Percentiles rank a stretch among this genome's conserved stretches.
phyloP scores from a whole-genome alignment of 140 eudicot genomes.

The Stevia rebaudiana region DNA sequence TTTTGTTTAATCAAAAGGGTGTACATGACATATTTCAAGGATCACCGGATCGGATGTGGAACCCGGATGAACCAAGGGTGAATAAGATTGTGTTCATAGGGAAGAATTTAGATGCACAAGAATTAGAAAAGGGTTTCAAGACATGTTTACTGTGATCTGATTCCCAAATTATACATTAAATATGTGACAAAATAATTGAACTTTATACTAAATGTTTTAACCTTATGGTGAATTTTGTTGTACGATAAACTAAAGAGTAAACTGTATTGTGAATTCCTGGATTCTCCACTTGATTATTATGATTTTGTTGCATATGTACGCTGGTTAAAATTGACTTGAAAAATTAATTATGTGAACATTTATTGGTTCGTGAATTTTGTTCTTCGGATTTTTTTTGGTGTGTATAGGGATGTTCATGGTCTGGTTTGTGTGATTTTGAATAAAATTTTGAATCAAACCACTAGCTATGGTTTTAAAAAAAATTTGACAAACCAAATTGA shows the following conservation, averaged over 20 bases:
- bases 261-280: not conserved
- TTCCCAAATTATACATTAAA: conserved; percentile 12
- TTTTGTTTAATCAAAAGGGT: conserved; percentile 45
- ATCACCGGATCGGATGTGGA: conserved; percentile 88
- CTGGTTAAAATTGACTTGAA: not conserved
- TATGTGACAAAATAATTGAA: not conserved
- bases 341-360: too few species aligned
- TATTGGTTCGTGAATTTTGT: too few species aligned
- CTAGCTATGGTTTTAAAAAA: too few species aligned
- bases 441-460: too few species aligned
- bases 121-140: conserved; percentile 77
- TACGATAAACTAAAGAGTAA: conserved; percentile 21
- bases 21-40: conserved; percentile 99
- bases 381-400: too few species aligned
- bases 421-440: too few species aligned
- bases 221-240: conserved; percentile 24
- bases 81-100: conserved; percentile 96
- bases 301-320: not conserved
- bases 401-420: too few species aligned
- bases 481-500: too few species aligned
- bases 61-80: conserved; percentile 57
- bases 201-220: conserved; percentile 14
- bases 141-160: conserved; percentile 54
- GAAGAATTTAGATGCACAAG: conserved; percentile 64
- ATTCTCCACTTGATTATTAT: not conserved